Evolutionary conservation across 2,329 filamentous ascomycete species (phyloP), one percentile per base, ranked within the genome.

Genomic region (Apiospora koreana): DNA sequence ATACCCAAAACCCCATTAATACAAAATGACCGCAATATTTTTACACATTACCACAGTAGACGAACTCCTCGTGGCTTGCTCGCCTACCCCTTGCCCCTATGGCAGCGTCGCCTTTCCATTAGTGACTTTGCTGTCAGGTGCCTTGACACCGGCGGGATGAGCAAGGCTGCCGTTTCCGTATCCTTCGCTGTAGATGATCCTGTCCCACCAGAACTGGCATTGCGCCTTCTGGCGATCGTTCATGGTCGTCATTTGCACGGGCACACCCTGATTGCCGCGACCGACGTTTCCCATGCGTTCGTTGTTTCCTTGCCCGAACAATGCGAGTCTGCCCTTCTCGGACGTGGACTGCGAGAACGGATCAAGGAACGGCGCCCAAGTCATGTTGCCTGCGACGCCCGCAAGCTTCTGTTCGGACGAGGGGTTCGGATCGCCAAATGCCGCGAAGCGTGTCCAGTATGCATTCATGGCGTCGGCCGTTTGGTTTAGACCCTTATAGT

Each of bases 141-240:
- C 38, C 16, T 42, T 54, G 66, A 68, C 45, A 23, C 66, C 66
- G 10, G 21, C 31, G 21, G 43, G 46, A 21, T 28, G 28, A 16
- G 6, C 25, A 2, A 48, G 23, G 28, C 67, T 75, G 35, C 76
- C 77, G 42, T 76, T 79, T 1, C 80, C 83, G 70, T 80, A 79
- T 9, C 83, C 84, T 75, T 88, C 79, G 73, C 84, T 87, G 66
- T 85, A 74, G 70, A 82, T 78, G 25, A 86, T 84, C 71, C 85
- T 84, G 16, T 82, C 81, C 87, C 87, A 91, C 90, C 90, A 92
- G 77, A 89, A 92, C 16, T 80, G 77, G 74, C 87, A 89, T 75
- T 88, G 84, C 67, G 82, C 78, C 68, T 79, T 79, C 71, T 87
- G 86, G 71, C 81, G 81, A 4, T 76, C 78, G 28, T 81, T 86